Base-by-base conservation (phyloP, 202 grass and related monocot genomes). In the Cymbopogon flexuosus region DNA sequence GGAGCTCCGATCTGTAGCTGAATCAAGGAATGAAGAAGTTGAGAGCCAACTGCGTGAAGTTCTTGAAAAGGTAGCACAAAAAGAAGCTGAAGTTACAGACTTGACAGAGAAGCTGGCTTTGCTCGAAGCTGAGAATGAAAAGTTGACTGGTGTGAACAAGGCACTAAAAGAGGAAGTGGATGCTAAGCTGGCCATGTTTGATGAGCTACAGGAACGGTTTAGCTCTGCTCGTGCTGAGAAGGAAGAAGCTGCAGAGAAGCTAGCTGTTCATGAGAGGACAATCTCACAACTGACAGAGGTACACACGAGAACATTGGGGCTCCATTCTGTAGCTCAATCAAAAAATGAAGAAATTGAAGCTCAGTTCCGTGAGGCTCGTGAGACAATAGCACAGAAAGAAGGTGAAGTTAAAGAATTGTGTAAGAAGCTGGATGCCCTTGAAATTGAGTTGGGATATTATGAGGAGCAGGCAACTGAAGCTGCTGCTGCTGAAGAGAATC, bases 391-490 rank as follows among this genome's bases (percentile, higher is more conserved):
- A 69, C 82, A 71, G 59, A 93, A 82, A 94, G 92, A 98, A 81
- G 74, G 75, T 83, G 95, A 94, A 89, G 64, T 87, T 39, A 91
- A 84, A 83, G 84, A 85, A 27, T 86, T 94, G 79, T 86, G 76
- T 93, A 87, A 98, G 78, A 98, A 93, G 81, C 31, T 95, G 31
- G 84, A 95, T 84, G 82, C 87, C 62, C 81, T 98, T 10, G 90
- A 95, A 85, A 86, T 84, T 75, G 89, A 98, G 80, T 74, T 91
- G 37, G 88, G 88, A 70, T 91, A 79, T 87, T 94, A 91, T 36
- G 87, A 91, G 79, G 96, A 95, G 68, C 90, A 87, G 51, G 77
- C 80, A 65, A 84, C 78, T 36, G 86, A 91, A 84, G 84, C 86
- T 76, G 73, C 84, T 87, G 56, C 77, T 9, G 22, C 51, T 87